These are phyloP conservation scores for Selaginella tamariscina DNA, from an alignment of 75 land plant genomes.

Conservation along the genomic window DNA sequence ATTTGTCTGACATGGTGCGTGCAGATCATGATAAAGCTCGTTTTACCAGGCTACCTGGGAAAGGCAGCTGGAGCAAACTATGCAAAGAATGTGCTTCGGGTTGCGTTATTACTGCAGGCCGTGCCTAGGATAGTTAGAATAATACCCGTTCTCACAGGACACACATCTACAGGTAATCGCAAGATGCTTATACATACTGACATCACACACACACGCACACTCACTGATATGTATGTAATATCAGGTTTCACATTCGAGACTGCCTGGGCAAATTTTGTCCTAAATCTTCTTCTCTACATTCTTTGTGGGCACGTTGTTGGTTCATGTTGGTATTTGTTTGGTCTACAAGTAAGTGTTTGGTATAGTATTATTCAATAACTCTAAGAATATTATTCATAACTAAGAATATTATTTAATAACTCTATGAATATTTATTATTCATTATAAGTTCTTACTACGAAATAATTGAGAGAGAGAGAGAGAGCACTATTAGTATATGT, in stretches of 20 bases:
- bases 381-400: too few species aligned
- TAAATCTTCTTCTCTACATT: conserved; percentile 70
- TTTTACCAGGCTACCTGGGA: conserved; percentile 38
- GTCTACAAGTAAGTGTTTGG: conserved; percentile 57
- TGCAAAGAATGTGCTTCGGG: conserved; percentile 66
- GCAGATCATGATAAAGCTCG: conserved; percentile 45
- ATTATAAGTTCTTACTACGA: too few species aligned
- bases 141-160: conserved; percentile 65
- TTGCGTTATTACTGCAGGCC: conserved; percentile 60
- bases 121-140: conserved; percentile 57
- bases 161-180: conserved; percentile 43
- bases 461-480: too few species aligned
- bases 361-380: not conserved
- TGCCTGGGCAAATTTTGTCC: conserved; percentile 92
- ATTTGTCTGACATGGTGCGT: conserved; percentile 10
- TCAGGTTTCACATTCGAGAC: conserved; percentile 93
- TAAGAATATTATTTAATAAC: too few species aligned
- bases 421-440: too few species aligned
- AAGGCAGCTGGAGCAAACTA: conserved; percentile 47
- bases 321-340: conserved; percentile 93
- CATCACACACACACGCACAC: too few species aligned
- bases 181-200: too few species aligned
- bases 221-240: too few species aligned
- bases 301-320: conserved; percentile 83
- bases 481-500: too few species aligned